Evolutionary conservation across 2,329 filamentous ascomycete species (phyloP), one percentile per base, ranked within the genome.

Genomic region (Berkeleyomyces basicola): DNA sequence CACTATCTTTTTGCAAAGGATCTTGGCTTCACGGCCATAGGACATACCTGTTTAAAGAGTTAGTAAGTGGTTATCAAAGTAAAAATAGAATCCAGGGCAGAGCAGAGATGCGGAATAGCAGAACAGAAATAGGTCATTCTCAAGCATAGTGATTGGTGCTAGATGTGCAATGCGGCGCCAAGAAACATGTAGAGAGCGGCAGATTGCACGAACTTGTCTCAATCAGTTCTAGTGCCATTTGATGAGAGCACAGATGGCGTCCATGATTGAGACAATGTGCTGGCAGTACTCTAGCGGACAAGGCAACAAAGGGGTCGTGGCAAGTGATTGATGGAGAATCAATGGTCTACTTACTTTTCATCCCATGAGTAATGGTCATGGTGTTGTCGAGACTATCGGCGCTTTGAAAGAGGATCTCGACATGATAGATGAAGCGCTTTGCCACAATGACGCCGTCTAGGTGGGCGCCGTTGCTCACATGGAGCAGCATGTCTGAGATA

Each of bases 1-100:
- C 4, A 99, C 93, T 62, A 99, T 95, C 74, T 99, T 99, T 75
- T 99, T 99, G 78, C 93, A 99, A n/a, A 99, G 82, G 59, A 99
- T 79, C 74, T 99, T 99, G n/a, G 93, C 88, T 76, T 99, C 93
- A 69, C 93, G 85, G 16, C 88, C 87, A 71, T 97, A 99, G 7
- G 90, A 89, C 65, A 99, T 80, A 66, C 88, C 90, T 88, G 71
- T 60, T 36, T 31, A 23, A n/a, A 9, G 36, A n/a, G 58, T 37
- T 10, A 59, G 44, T 40, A 66, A 33, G 36, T 57, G 33, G 39
- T 40, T 10, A n/a, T 36, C 16, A 16, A 37, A 23, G 23, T 23
- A 23, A 23, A 23, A 23, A 23, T 23, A 23, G 23, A 23, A 23
- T 1, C 23, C 23, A 23, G 23, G 23, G 23, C 2, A 23, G 23